Percentiles rank a stretch among this genome's conserved stretches.
Conservation (phyloP, 345 rosid species). For the Conringia planisiliqua region DNA sequence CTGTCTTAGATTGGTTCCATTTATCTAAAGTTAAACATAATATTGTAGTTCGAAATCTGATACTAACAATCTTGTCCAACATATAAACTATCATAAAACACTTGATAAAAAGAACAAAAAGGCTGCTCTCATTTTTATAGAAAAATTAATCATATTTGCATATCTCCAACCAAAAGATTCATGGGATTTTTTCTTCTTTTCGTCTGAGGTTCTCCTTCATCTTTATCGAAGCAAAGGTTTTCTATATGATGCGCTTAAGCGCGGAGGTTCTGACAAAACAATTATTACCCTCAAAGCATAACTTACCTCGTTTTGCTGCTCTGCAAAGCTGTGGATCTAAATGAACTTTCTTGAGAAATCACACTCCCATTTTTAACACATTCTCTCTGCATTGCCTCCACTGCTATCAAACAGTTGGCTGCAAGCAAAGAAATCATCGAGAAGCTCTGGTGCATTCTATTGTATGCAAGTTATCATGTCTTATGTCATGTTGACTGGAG, state of each 20-base stretch:
- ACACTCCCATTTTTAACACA: slow-evolving; percentile 86
- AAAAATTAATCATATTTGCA: no score
- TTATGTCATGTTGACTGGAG: slow-evolving; percentile 57
- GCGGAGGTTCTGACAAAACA: slow-evolving; percentile 67
- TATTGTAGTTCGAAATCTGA: no score
- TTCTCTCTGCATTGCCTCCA: slow-evolving; percentile 69
- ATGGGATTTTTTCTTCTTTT: no score
- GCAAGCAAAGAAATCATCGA: slow-evolving; percentile 42
- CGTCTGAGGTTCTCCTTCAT: not conserved
- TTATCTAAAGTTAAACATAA: no score
- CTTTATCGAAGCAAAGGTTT: not conserved
- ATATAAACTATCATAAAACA: no score
- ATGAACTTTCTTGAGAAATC: slow-evolving; percentile 85
- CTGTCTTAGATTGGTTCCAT: no score
- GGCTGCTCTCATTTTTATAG: no score
- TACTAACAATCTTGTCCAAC: no score
- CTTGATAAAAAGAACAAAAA: no score
- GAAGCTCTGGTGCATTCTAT: slow-evolving; percentile 70
- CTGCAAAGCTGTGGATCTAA: slow-evolving; percentile 80
- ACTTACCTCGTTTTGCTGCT: slow-evolving; percentile 85
- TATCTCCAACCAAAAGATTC: no score
- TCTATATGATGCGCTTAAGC: slow-evolving; percentile 36
- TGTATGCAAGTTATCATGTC: slow-evolving; percentile 43
- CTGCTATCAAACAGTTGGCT: slow-evolving; percentile 86
- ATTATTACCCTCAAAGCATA: slow-evolving; percentile 68